Evolutionary conservation across 805 yeast species (phyloP).

Genomic region (Myxozyma nipponensis): DNA sequence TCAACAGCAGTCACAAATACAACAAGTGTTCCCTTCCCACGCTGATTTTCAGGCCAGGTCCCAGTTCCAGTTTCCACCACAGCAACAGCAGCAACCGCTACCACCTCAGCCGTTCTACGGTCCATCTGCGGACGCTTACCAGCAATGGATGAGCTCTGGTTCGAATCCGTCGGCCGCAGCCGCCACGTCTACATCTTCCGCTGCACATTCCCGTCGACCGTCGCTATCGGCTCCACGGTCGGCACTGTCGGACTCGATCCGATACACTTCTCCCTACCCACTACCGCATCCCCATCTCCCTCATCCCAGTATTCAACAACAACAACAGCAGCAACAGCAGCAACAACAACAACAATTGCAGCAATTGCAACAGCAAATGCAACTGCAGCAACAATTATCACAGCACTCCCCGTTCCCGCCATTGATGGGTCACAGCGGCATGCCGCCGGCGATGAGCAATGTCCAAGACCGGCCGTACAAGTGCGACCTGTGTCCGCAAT

Average conservation of each 20-base stretch:
- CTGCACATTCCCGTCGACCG: neutral
- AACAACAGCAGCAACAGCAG: neutral
- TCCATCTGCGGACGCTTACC: neutral
- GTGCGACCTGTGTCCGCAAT: constrained; percentile 29
- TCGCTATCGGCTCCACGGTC: constrained; percentile 1
- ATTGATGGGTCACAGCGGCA: neutral
- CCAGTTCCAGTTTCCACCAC: neutral
- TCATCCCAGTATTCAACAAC: neutral
- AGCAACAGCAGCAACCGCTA: neutral
- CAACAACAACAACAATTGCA: neutral
- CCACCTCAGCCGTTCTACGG: neutral
- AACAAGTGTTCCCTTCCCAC: neutral
- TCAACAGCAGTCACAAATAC: constrained; percentile 2
- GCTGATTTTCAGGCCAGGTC: neutral
- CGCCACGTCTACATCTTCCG: neutral
- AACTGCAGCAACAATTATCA: neutral
- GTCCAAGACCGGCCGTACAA: constrained; percentile 24
- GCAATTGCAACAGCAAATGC: neutral
- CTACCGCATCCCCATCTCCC: constrained; percentile 2
- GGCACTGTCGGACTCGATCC: neutral
- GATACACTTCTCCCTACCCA: neutral
- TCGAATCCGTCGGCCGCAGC: neutral
- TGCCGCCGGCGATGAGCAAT: neutral
- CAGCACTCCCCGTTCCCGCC: neutral
- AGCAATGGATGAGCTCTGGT: neutral